Evolutionary conservation across 2,329 filamentous ascomycete species (phyloP), one percentile per base, ranked within the genome.

Genomic region (Remersonia thermophila): DNA sequence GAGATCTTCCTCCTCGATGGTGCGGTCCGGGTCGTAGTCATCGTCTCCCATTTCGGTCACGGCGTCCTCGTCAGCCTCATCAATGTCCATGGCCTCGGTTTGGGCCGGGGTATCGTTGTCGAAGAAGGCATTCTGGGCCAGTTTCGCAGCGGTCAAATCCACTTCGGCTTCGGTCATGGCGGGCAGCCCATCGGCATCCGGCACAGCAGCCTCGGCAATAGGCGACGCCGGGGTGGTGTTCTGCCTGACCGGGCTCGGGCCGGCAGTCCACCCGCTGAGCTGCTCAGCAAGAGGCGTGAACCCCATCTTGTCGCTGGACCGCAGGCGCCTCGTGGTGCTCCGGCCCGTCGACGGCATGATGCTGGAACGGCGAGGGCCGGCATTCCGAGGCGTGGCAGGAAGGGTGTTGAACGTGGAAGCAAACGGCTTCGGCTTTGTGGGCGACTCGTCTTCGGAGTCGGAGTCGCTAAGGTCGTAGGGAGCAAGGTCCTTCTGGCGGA

Each of bases 271-370:
- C 16, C 67, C 64, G 40, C 62, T 67, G 4, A 83, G 58, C 47
- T 78, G 69, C 27, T 69, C 61, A 3, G 73, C 73, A 27, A 84
- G 59, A 16, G 77, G 73, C 1, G 76, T 80, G 43, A 82, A 79
- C 2, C 75, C 74, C 35, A 72, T 38, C n/a, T 38, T 33, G 26
- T 31, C 30, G 15, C 41, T 35, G 11, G 31, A 29, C 10, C 31
- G 40, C n/a, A 40, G 39, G 13, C 49, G 49, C 45, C 53, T 56
- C 6, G 40, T 45, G 0, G 50, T 39, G 55, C 57, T 48, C 42
- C n/a, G n/a, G n/a, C n/a, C n/a, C n/a, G n/a, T n/a, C n/a, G n/a
- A n/a, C n/a, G n/a, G n/a, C n/a, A n/a, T n/a, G n/a, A n/a, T n/a
- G n/a, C n/a, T n/a, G n/a, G n/a, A n/a, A n/a, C n/a, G n/a, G n/a